phyloP scores from a whole-genome alignment of 176 grass and related monocot genomes.

The Phyllostachys edulis region DNA sequence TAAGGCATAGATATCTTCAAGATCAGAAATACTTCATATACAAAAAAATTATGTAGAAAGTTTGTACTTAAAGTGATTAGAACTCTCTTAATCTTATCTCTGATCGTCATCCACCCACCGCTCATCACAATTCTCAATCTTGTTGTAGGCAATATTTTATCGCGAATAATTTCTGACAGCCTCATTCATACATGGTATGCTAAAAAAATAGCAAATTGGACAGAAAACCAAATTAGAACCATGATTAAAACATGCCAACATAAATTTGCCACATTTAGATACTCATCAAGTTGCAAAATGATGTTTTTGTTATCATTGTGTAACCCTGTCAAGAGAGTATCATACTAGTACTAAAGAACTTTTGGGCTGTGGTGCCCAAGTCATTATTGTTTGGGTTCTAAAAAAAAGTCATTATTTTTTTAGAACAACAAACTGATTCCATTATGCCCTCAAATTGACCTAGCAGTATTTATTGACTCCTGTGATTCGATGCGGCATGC shows the following conservation, averaged over 20 bases:
- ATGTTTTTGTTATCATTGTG: not conserved
- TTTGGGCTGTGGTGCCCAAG: not conserved
- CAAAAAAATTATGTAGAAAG: not conserved
- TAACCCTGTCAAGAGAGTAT: not conserved
- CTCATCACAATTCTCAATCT: not conserved
- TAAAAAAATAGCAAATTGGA: not conserved
- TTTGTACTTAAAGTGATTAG: not conserved
- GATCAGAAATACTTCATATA: not conserved
- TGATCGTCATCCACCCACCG: not conserved
- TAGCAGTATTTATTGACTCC: not conserved
- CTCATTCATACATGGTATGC: not conserved
- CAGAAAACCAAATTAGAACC: not conserved
- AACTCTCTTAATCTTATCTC: not conserved
- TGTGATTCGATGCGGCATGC: not conserved
- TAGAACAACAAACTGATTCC: not conserved
- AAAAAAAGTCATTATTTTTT: not conserved
- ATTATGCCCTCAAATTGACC: not conserved
- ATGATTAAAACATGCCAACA: not conserved
- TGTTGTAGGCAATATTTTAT: not conserved
- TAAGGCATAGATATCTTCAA: not conserved
- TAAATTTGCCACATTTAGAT: not conserved
- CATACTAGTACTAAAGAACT: not conserved
- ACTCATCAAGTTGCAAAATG: not conserved
- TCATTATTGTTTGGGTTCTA: not conserved
- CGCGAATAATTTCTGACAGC: not conserved